Base-by-base conservation (phyloP, 2,329 filamentous ascomycete genomes). In the Colletotrichum truncatum region DNA sequence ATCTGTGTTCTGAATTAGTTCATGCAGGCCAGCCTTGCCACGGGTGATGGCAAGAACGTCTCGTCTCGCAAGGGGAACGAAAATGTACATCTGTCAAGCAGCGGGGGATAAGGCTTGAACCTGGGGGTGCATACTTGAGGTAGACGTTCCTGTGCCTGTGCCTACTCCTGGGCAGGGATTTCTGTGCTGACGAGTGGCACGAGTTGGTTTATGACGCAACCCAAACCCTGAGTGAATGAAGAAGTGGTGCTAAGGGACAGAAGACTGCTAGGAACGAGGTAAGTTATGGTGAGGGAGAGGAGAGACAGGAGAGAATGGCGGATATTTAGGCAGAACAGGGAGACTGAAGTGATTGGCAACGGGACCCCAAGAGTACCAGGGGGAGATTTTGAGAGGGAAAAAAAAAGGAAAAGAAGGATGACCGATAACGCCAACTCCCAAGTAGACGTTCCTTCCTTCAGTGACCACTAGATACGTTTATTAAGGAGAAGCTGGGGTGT, bases 401-500 rank as follows among this genome's bases (percentile, higher is more conserved):
- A 38, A 54, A 41, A 38, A 41, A 39, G 14, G 48, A 45, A 55
- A 61, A 48, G 46, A 16, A 56, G 45, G 51, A 53, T 26, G 43
- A 56, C 55, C 56, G 62, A 67, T 48, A 54, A 66, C 51, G 51
- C 51, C 61, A 65, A 65, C 16, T 41, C 48, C 34, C 26, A 45
- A 61, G 55, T 14, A 49, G 45, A 48, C 54, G 18, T 49, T 25
- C 55, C 48, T 52, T 62, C 46, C 54, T 67, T 59, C 63, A 43
- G 38, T 25, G 25, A 55, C 67, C 67, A 68, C 64, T 67, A 59
- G 64, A 59, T 48, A 68, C 49, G 55, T 67, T 68, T 39, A 68
- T 68, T 68, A 65, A 68, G 67, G 67, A 68, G 67, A 64, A 68
- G 51, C 67, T 65, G 64, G 67, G 67, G 60, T 68, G 64, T 67